These are phyloP conservation scores for Dioszegia hungarica DNA, from an alignment of 768 basidiomycete species.

Conservation along the genomic window DNA sequence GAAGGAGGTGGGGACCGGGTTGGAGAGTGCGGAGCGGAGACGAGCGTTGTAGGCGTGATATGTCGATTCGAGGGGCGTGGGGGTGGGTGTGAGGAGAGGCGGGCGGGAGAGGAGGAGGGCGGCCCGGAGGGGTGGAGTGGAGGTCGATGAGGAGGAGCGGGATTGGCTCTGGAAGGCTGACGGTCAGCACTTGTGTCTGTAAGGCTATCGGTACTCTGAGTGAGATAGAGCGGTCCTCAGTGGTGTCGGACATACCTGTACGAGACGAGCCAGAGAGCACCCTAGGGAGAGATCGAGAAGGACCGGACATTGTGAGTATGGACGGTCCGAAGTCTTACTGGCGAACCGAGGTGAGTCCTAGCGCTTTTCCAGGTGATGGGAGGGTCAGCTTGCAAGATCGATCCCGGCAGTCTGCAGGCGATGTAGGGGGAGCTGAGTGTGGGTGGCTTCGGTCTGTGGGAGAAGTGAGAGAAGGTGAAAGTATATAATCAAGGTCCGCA, in stretches of 20 bases:
- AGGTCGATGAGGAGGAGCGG: constrained; percentile 16
- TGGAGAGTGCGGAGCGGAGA: constrained; percentile 75
- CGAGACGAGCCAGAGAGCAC: not conserved
- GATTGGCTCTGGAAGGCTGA: not conserved
- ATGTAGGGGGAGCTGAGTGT: no score
- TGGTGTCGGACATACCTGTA: not conserved
- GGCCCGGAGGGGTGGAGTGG: constrained; percentile 28
- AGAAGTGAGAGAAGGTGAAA: no score
- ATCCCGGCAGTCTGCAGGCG: no score
- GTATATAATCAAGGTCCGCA: no score
- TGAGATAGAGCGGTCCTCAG: no score
- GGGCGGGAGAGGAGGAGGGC: constrained; percentile 50
- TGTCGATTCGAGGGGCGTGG: constrained; percentile 68
- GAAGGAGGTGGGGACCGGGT: constrained; percentile 81
- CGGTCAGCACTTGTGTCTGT: not conserved
- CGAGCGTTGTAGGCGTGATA: constrained; percentile 80
- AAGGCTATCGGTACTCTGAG: no score
- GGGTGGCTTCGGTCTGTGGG: no score
- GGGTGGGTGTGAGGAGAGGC: constrained; percentile 50
- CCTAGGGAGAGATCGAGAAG: constrained; percentile 1
- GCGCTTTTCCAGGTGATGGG: no score
- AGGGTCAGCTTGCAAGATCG: no score
- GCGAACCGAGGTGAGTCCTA: no score
- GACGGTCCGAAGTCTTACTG: no score
- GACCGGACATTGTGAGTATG: not conserved